Evolutionary conservation across 2,329 filamentous ascomycete species (phyloP).

Genomic region (Aschersonia sp.): DNA sequence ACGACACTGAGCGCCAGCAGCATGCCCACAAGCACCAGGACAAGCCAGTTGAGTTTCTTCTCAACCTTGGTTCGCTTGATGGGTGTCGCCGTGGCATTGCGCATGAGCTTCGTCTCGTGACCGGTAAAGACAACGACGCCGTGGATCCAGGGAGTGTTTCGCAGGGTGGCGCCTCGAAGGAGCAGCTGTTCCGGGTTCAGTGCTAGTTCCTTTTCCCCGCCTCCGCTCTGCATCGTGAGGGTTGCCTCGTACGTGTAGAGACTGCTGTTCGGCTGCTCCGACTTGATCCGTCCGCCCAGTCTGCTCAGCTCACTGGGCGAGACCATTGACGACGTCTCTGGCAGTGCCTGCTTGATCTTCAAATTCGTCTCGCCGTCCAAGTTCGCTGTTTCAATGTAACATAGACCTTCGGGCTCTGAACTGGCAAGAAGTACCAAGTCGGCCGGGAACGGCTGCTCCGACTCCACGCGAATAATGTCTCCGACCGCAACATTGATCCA

Average conservation of each 20-base stretch:
- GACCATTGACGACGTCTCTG: slow-evolving; percentile 79
- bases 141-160: slow-evolving; percentile 96
- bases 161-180: slow-evolving; percentile 78
- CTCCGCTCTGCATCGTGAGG: slow-evolving; percentile 76
- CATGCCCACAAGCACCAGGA: slow-evolving; percentile 77
- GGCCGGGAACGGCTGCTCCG: slow-evolving; percentile 87
- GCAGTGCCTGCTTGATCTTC: slow-evolving; percentile 95
- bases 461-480: slow-evolving; percentile 84
- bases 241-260: slow-evolving; percentile 97
- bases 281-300: slow-evolving; percentile 73
- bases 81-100: slow-evolving; percentile 89
- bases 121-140: slow-evolving; percentile 86
- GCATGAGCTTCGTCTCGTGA: slow-evolving; percentile 97
- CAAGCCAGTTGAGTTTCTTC: slow-evolving; percentile 82
- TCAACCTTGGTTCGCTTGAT: slow-evolving; percentile 98
- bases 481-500: slow-evolving; percentile 92
- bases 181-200: slow-evolving; percentile 86
- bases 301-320: slow-evolving; percentile 76
- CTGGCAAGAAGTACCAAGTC: slow-evolving; percentile 86
- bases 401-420: slow-evolving; percentile 92
- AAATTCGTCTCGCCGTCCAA: slow-evolving; percentile 95
- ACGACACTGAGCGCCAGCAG: slow-evolving; percentile 74
- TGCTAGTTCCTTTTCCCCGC: slow-evolving; percentile 83
- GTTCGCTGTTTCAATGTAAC: slow-evolving; percentile 98
- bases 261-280: slow-evolving; percentile 96